Evolutionary conservation across 2,329 filamentous ascomycete species (phyloP), one percentile per base, ranked within the genome.

Genomic region (Verticillium albo-atrum): DNA sequence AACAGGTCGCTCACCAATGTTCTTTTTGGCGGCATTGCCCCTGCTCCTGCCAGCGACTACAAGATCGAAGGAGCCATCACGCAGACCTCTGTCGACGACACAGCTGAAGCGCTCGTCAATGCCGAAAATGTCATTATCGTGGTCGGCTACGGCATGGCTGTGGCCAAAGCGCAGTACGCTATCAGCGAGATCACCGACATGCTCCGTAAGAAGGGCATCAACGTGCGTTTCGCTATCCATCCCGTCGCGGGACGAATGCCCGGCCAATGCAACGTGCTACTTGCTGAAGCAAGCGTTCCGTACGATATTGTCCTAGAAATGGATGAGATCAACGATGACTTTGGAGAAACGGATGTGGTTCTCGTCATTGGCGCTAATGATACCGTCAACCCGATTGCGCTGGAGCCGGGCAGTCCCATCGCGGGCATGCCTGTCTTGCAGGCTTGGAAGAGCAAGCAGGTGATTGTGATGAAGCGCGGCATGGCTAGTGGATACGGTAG

Each of bases 251-350:
- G 92, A 12, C 86, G 92, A 32, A 96, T 97, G 92, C 92, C 92
- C 0, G 92, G 92, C 0, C 92, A 96, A 75, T 96, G 92, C 77
- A 96, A 97, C 68, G 92, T 96, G 4, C 80, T 97, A 2, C 85
- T 96, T 15, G 92, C 92, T 0, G 92, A 97, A 73, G 92, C 92
- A 1, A 89, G 84, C 34, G 92, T 96, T 30, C 91, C 91, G 3
- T 96, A 96, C 68, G 92, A 97, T 67, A 94, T 96, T 59, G 92
- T 96, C 28, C 82, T 96, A 53, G 92, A 97, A 75, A 96, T 96
- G 92, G 92, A 96, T 67, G 92, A 97, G 78, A 96, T 96, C 76
- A 97, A 96, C 72, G 92, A 96, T 63, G 92, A 96, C 68, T 97
- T 96, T 72, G 74, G 81, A 6, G 89, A 95, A 28, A 96, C 92